Base-by-base conservation (phyloP, 2,329 filamentous ascomycete species). In the Penicillium sp. region DNA sequence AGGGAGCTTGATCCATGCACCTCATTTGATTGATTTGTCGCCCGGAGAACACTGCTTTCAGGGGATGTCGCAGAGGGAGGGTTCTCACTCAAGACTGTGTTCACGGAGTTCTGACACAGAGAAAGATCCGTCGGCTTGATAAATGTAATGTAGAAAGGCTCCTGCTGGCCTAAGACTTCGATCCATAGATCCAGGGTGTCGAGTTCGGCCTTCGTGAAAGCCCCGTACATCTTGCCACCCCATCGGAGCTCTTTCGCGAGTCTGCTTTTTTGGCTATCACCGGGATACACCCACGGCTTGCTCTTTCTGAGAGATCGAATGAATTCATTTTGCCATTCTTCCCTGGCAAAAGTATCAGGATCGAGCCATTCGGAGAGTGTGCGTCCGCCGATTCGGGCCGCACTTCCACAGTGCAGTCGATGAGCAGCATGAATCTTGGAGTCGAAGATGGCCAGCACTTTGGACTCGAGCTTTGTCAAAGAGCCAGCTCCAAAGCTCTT, bases 211-310 rank as follows among this genome's bases (percentile, higher is more conserved):
- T 70, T 55, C 1, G 73, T 77, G 55, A 78, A 78, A 18, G 72
- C 65, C 1, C 75, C 75, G 53, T 75, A 78, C 74, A 77, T 77
- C 38, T 64, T 68, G 4, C 74, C 75, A 25, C 68, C 66, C 73
- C 74, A 77, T 1, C 52, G 60, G 6, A 77, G 54, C 55, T 73
- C 73, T 36, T 62, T 66, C 2, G 76, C 55, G 2, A 77, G 61
- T 24, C 54, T 64, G 47, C 74, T 77, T 32, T 66, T 65, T 1
- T 54, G 42, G 45, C 70, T 70, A 34, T 67, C 56, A 4, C 74
- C 74, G 36, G 60, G 63, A 37, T 62, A 52, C 3, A 77, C 58
- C 75, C 74, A 77, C 9, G 67, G 66, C 35, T 63, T 69, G 28
- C 57, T 62, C 9, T 59, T 58, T 13, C 60, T 58, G 40, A 76